Evolutionary conservation across 2,329 filamentous ascomycete species (phyloP).

Genomic region (Calonectria pseudoturangicola): DNA sequence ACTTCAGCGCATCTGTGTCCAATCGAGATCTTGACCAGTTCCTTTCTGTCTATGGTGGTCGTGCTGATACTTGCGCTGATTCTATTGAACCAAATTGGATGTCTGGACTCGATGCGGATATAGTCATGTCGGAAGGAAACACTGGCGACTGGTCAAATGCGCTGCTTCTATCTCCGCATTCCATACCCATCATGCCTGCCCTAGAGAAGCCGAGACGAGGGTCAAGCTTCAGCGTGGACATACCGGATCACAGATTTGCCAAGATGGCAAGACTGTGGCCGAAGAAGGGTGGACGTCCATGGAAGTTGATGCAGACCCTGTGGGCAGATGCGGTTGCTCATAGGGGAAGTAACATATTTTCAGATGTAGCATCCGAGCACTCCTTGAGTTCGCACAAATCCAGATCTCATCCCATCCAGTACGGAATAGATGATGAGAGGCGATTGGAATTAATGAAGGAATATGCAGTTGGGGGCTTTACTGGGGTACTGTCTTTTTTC

Average conservation of each 20-base stretch:
- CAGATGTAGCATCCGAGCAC: not conserved
- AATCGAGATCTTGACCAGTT: conserved; percentile 12
- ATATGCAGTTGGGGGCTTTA: not conserved
- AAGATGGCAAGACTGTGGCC: conserved; percentile 15
- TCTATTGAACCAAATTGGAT: conserved; percentile 7
- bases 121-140: not conserved
- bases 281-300: not conserved
- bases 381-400: not conserved
- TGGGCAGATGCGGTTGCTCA: not conserved
- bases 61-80: not conserved
- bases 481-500: not conserved
- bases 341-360: conserved; percentile 4
- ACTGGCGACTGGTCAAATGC: conserved; percentile 8
- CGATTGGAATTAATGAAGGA: conserved; percentile 11
- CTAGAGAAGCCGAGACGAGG: not conserved
- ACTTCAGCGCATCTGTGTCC: not conserved
- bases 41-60: not conserved
- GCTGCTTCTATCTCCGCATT: not conserved
- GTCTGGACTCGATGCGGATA: conserved; percentile 8
- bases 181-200: not conserved
- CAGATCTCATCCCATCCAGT: not conserved
- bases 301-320: conserved; percentile 12
- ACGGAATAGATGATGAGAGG: not conserved
- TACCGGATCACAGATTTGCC: conserved; percentile 4
- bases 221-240: conserved; percentile 6